Base-by-base conservation (phyloP, 495 filamentous ascomycete species). In the Aspergillus steynii region DNA sequence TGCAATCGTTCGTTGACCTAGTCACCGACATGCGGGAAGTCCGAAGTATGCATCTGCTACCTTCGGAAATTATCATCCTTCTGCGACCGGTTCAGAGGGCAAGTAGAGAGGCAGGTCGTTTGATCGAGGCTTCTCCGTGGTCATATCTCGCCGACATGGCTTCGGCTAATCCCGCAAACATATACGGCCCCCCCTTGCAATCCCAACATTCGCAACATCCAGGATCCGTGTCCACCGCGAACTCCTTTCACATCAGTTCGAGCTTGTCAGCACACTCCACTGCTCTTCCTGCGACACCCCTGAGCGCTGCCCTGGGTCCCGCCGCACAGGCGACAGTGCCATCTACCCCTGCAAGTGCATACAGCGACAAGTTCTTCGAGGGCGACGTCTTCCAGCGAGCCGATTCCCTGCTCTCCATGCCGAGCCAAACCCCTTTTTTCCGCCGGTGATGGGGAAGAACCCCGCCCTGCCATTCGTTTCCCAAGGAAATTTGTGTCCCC, bases 281-380 rank as follows among this genome's bases (percentile, higher is more conserved):
- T 10, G 67, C 77, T 48, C 67, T 88, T 9, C 86, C 85, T 34
- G 80, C 87, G 4, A 90, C 87, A 4, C 92, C 92, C 6, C 80
- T 94, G 59, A 93, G 90, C 65, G 92, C 92, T 15, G 92, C 92
- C 14, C 82, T 96, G 4, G 92, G 92, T 4, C 90, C 92, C 7
- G 93, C 93, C 45, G 91, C 91, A 15, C 91, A 95, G 70, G 92
- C 93, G 2, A 97, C 93, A 1, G 87, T 96, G 25, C 91, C 92
- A 5, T 89, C 87, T 8, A 92, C 89, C 0, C 90, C 90, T 28
- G 86, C 85, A 56, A 90, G 84, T 71, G 86, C 82, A 4, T 90
- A 88, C 68, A 75, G 80, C 50, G 82, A 85, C 60, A 80, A 80
- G 29, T 86, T 86, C 54, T 90, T 91, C 63, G 79, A 77, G 29